Evolutionary conservation across 129 eudicot genomes (phyloP), one percentile per base, ranked within the genome.

Genomic region (Scalesia atractyloides): DNA sequence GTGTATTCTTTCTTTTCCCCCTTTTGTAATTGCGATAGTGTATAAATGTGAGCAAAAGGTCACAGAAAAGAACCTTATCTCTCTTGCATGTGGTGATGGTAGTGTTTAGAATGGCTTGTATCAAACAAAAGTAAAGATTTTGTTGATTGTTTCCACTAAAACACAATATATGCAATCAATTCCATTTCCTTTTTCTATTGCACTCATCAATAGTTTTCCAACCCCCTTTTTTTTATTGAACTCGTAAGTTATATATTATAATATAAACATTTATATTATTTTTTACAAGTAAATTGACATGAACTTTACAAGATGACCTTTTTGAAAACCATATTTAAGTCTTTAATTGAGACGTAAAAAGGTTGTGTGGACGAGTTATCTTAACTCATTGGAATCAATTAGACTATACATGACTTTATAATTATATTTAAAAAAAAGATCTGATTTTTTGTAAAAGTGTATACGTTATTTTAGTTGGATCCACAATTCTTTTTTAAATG

Each of bases 121-220:
- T 76, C 61, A 68, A 68, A 58, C 74, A 76, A 68, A 76, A 76
- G 74, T 48, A 68, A 76, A 68, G 80, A 76, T 76, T 67, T 44
- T 46, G 61, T 76, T 67, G 80, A 76, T 68, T 76, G 74, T 68
- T 76, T 62, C 69, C 80, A 76, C 80, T 74, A 51, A 19, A 49
- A 74, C 78, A 48, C 71, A 68, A 76, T 11, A 44, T 68, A 68
- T 76, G 74, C 80, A 33, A 57, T 68, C 74, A 68, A 67, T 68
- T 68, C 61, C 52, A 47, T 18, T 56, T 57, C 57, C 73, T 60
- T 8, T 68, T 30, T 15, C 20, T 20, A 68, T n/a, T 57, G 66
- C 24, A 41, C 20, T 19, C 49, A 2, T 34, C 18, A 56, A 56
- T 56, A 17, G 9, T 20, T 20, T 56, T 20, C 9, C 51, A 47